A percentile compares a stretch with the other conserved stretches of the same genome.
Conservation (phyloP, 306 rosid genomes). For the Castanospermum australe region DNA sequence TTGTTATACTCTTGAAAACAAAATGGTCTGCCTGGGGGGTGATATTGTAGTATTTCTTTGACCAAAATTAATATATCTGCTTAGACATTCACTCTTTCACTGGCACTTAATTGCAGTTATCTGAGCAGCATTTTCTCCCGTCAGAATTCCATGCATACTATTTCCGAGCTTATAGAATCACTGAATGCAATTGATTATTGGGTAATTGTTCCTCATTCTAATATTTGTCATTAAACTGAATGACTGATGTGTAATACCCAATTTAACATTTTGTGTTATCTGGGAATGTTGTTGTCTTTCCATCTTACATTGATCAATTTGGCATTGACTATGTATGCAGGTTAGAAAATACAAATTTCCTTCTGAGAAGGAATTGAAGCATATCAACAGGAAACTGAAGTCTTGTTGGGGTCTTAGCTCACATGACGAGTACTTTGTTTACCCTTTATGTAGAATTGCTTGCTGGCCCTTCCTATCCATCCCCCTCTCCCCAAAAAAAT, state of each 20-base stretch:
- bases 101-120: conserved; percentile 52
- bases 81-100: conserved; percentile 23
- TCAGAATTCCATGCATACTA: conserved; percentile 53
- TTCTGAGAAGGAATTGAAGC: conserved; percentile 85
- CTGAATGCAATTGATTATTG: conserved; percentile 63
- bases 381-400: conserved; percentile 79
- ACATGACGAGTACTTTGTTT: conserved; percentile 68
- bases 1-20: not conserved
- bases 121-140: conserved; percentile 53
- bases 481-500: not conserved
- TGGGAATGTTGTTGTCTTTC: conserved; percentile 16
- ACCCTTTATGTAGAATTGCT: conserved; percentile 18
- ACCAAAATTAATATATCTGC: conserved; percentile 4
- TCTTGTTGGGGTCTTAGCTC: conserved; percentile 92
- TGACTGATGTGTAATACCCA: conserved; percentile 8
- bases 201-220: conserved; percentile 51
- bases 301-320: conserved; percentile 35
- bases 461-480: not conserved
- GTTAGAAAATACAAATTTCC: conserved; percentile 64
- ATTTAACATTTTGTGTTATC: conserved; percentile 16
- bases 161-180: conserved; percentile 64
- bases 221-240: conserved; percentile 7
- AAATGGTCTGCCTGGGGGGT: not conserved
- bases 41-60: conserved; percentile 4
- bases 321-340: conserved; percentile 39